Conservation (phyloP, 2,329 filamentous ascomycete species). For the Epichloe uncinata region DNA sequence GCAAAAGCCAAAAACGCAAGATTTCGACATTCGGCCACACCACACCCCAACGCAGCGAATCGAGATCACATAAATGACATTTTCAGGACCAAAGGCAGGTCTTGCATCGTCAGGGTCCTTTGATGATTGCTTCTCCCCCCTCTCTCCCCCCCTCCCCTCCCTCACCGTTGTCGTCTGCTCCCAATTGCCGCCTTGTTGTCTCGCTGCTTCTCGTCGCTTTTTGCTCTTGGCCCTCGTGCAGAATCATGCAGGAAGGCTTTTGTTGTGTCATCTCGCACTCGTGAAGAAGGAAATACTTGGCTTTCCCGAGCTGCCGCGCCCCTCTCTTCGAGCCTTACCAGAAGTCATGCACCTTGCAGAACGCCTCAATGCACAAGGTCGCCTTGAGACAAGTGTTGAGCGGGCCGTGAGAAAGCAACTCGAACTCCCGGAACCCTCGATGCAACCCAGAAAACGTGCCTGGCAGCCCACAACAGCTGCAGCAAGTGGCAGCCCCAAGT, state of each 20-base stretch:
- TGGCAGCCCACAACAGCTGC: slow-evolving; percentile 4
- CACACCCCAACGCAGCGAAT: too few relatives aligned
- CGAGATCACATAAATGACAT: neutral
- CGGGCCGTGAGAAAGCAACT: neutral
- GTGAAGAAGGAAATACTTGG: neutral
- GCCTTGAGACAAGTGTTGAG: neutral
- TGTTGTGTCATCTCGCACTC: neutral
- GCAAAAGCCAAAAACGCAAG: too few relatives aligned
- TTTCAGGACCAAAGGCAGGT: neutral
- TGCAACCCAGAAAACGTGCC: slow-evolving; percentile 5
- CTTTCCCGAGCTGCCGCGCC: neutral
- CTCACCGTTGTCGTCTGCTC: too few relatives aligned
- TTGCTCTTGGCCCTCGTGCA: neutral
- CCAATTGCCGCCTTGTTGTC: neutral
- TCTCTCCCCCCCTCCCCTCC: too few relatives aligned
- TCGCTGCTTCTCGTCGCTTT: neutral
- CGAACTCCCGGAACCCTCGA: neutral
- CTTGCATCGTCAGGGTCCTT: neutral
- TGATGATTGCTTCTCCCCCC: too few relatives aligned
- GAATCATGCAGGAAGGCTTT: neutral
- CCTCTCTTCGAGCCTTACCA: neutral
- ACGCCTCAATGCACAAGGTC: neutral
- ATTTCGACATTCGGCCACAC: too few relatives aligned
- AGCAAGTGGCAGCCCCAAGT: slow-evolving; percentile 1
- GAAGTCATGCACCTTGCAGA: neutral